Base-by-base conservation (phyloP, 2,329 filamentous ascomycete species). In the Penicillium sp. region DNA sequence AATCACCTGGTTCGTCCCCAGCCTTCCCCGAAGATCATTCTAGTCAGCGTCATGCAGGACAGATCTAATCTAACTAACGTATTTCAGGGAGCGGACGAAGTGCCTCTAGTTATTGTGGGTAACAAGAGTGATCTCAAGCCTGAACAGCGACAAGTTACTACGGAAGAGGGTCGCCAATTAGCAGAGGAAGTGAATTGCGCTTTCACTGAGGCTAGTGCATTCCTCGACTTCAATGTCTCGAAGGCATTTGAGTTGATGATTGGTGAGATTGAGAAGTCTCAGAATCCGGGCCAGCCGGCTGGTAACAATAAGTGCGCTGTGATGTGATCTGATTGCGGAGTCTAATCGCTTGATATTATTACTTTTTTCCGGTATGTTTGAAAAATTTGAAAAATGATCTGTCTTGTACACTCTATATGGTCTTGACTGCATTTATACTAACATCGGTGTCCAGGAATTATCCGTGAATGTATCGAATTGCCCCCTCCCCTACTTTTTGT, bases 71-170 rank as follows among this genome's bases (percentile, higher is more conserved):
- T 18, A 33, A 48, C 37, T 49, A 26, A 39, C 8, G 11, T 7
- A 19, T 4, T 36, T 49, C 63, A 96, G 90, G 94, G 94, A 62
- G 90, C 92, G 55, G 92, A 97, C 66, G 89, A 88, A 74, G 91
- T 97, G 48, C 94, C 94, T 9, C 88, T 97, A 66, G 91, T 95
- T 66, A 88, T 99, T 58, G 92, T 99, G 50, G 94, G 92, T 66
- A 99, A 99, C 81, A 99, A 99, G 81, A 92, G 88, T 72, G 94
- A 99, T 75, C 81, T 99, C 54, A 87, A 91, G 57, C 88, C 92
- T 49, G 93, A 97, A 74, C 92, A 96, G 78, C 89, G 94, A 64
- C 92, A 97, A 76, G 92, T 99, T 63, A 87, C 86, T 28, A 76
- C 87, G 48, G 92, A 96, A 61, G 90, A 96, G 65, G 94, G 92